Base-by-base conservation (phyloP, 306 rosid species). In the Trifolium repens region DNA sequence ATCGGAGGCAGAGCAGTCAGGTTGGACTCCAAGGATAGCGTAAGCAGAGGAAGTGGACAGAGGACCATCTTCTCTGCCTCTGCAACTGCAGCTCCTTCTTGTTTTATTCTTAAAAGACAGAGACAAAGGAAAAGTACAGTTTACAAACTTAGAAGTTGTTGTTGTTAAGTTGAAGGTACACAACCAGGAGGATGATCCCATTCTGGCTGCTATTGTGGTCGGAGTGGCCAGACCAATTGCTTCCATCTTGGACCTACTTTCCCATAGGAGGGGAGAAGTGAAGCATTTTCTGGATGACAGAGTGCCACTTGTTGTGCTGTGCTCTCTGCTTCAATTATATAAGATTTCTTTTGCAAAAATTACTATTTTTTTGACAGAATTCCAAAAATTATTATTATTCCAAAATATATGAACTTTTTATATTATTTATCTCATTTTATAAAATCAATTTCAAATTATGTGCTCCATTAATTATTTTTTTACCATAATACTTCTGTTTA, bases 21-120 rank as follows among this genome's bases (percentile, higher is more conserved):
- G 89, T n/a, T 87, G 78, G 9, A 89, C 75, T 58, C 91, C 98
- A 34, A 94, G 96, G 27, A 94, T 69, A 2, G 82, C 75, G 58
- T 80, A 91, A 61, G 98, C 94, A 0, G 93, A 83, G 71, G 85
- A 72, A 70, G 49, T 7, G 52, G 91, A 84, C 13, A 85, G 80
- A 66, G 89, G 80, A 81, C 40, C 76, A 14, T 40, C 34, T 11
- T 39, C 65, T 44, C 79, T 40, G n/a, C 26, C 80, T 59, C 71
- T 80, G 83, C 50, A 9, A 63, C 78, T 75, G 74, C 85, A 84
- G 71, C 69, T 87, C 53, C 53, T 63, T 49, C 59, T 79, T 55
- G 72, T 44, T 30, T 55, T 73, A 67, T 77, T 78, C 5, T 59
- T 76, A 42, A 62, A 27, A 47, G 35, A 75, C 35, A 74, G 11